Conservation (phyloP, 768 basidiomycete genomes). For the Lentinula edodes region DNA sequence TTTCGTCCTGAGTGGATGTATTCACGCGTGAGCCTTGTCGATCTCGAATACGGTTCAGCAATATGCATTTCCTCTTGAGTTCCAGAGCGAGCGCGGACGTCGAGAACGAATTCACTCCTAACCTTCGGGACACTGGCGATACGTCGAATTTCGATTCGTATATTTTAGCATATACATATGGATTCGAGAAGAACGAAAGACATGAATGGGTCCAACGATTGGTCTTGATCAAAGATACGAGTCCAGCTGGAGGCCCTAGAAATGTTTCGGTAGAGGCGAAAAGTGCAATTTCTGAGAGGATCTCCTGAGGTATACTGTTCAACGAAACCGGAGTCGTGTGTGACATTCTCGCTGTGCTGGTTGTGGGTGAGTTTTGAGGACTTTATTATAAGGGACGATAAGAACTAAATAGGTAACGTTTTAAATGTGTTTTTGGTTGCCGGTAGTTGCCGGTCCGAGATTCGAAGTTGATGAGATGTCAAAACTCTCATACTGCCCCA, state of each 20-base stretch:
- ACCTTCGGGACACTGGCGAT: slow-evolving; percentile 40
- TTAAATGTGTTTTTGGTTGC: not conserved
- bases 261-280: slow-evolving; percentile 46
- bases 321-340: slow-evolving; percentile 24
- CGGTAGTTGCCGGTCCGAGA: not conserved
- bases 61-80: slow-evolving; percentile 53
- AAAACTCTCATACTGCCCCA: too few relatives aligned
- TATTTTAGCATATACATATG: slow-evolving; percentile 68
- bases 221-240: slow-evolving; percentile 50
- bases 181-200: slow-evolving; percentile 50
- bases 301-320: slow-evolving; percentile 61
- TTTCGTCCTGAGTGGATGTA: slow-evolving; percentile 19
- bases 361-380: not conserved
- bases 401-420: not conserved
- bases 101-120: slow-evolving; percentile 34
- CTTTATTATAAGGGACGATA: not conserved
- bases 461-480: not conserved
- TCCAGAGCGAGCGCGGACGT: slow-evolving; percentile 52
- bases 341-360: slow-evolving; percentile 3
- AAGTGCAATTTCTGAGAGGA: slow-evolving; percentile 75
- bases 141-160: slow-evolving; percentile 67
- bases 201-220: slow-evolving; percentile 42
- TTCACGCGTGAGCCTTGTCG: slow-evolving; percentile 31
- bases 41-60: slow-evolving; percentile 51
- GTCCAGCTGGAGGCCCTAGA: slow-evolving; percentile 56